Conservation (phyloP, 2,329 filamentous ascomycete genomes). For the Bipolaris victoriae region DNA sequence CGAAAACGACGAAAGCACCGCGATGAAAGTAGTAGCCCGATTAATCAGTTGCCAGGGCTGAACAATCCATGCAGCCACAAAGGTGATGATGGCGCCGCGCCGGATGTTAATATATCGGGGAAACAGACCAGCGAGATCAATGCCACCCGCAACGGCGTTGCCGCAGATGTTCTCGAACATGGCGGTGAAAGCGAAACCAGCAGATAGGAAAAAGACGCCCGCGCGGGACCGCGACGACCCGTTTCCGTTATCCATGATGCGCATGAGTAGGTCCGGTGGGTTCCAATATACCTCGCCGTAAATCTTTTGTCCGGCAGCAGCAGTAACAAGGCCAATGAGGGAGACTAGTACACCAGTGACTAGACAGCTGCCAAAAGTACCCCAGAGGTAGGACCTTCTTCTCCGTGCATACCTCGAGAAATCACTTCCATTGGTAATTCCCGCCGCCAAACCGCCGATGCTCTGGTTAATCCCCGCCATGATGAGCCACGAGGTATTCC, state of each 20-base stretch:
- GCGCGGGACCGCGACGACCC: constrained; percentile 48
- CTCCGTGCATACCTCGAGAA: constrained; percentile 53
- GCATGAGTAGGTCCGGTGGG: constrained; percentile 53
- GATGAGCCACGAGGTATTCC: constrained; percentile 54
- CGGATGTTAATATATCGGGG: constrained; percentile 46
- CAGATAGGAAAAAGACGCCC: constrained; percentile 46
- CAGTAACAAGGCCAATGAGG: constrained; percentile 52
- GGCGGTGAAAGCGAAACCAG: constrained; percentile 45
- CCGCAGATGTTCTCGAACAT: constrained; percentile 53
- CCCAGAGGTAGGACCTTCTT: constrained; percentile 48
- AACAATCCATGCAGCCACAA: constrained; percentile 44
- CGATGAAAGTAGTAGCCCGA: constrained; percentile 44
- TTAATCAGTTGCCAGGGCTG: constrained; percentile 50
- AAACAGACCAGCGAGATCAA: constrained; percentile 46
- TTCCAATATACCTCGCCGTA: constrained; percentile 51
- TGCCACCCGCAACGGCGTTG: constrained; percentile 45
- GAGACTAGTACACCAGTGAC: constrained; percentile 52
- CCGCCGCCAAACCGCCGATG: constrained; percentile 51
- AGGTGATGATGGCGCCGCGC: constrained; percentile 45
- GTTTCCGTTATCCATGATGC: constrained; percentile 54
- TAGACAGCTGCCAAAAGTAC: constrained; percentile 50
- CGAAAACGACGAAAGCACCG: constrained; percentile 52
- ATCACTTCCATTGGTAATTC: constrained; percentile 54
- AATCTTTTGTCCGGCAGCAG: constrained; percentile 48
- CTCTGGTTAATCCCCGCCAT: constrained; percentile 55